These are phyloP conservation scores for Talaromyces islandicus DNA, from an alignment of 2,329 filamentous ascomycete genomes.

Conservation along the genomic window DNA sequence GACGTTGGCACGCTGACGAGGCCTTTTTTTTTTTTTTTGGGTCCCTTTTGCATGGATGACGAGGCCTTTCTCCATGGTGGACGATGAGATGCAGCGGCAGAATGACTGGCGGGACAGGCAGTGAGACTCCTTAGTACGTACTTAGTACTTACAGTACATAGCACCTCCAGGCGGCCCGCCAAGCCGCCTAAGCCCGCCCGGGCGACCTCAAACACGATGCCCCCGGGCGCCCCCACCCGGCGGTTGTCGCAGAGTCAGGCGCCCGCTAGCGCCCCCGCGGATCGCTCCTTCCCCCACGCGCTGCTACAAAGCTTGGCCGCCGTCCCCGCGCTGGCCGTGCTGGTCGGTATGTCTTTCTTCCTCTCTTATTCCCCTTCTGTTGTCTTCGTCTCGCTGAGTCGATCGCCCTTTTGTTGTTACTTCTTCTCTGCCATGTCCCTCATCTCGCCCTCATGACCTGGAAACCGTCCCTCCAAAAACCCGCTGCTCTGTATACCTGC, in stretches of 20 bases:
- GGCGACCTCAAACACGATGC: conserved; percentile 9
- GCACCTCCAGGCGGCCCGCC: not conserved
- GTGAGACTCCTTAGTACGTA: too few species aligned
- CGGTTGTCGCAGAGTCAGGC: conserved; percentile 1
- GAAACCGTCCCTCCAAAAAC: conserved; percentile 7
- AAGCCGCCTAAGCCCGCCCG: conserved; percentile 4
- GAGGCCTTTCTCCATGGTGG: not conserved
- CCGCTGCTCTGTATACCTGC: conserved; percentile 7
- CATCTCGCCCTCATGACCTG: not conserved
- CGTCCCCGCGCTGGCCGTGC: not conserved
- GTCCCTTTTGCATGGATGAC: not conserved
- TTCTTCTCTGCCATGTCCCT: not conserved
- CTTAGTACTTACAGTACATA: too few species aligned
- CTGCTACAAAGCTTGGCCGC: not conserved
- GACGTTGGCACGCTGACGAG: not conserved
- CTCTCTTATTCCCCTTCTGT: not conserved
- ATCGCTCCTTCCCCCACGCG: not conserved
- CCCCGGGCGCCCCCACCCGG: conserved; percentile 1
- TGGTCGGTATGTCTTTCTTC: not conserved
- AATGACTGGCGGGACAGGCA: too few species aligned
- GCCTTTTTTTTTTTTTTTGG: too few species aligned
- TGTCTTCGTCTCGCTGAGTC: not conserved
- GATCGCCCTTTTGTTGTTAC: not conserved
- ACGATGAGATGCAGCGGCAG: not conserved
- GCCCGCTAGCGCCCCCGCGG: not conserved